Evolutionary conservation across 2,329 filamentous ascomycete species (phyloP).

Genomic region (Alternaria sp.): DNA sequence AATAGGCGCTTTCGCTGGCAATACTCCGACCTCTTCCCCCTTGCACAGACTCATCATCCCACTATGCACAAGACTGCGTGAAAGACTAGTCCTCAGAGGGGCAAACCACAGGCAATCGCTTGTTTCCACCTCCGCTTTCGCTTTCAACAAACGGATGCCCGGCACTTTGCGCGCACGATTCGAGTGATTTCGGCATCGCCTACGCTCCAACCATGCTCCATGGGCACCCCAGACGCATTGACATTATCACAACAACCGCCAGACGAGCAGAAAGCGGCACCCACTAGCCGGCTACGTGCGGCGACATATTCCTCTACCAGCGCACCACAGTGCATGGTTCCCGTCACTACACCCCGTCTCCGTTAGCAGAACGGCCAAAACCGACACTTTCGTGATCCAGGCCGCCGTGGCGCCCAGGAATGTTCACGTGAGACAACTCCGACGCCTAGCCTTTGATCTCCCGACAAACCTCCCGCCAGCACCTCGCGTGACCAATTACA

Average conservation of each 20-base stretch:
- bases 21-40: neutral
- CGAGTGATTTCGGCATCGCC: neutral
- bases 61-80: neutral
- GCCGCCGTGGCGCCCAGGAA: neutral
- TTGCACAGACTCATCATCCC: neutral
- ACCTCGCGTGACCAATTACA: slow-evolving; percentile 3
- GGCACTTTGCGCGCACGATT: neutral
- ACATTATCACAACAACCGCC: neutral
- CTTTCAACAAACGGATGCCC: neutral
- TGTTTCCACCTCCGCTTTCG: neutral
- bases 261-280: neutral
- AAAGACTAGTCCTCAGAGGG: neutral
- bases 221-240: neutral
- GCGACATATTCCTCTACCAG: neutral
- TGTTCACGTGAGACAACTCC: slow-evolving; percentile 4
- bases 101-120: neutral
- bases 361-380: neutral
- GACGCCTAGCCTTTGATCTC: slow-evolving; percentile 1
- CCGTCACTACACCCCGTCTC: neutral
- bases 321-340: neutral
- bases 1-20: neutral
- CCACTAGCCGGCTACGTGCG: neutral
- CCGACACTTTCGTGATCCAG: neutral
- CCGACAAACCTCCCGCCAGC: slow-evolving; percentile 20
- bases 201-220: neutral